Evolutionary conservation across 305 asterid species (phyloP).

Genomic region (Fraxinus platypoda): DNA sequence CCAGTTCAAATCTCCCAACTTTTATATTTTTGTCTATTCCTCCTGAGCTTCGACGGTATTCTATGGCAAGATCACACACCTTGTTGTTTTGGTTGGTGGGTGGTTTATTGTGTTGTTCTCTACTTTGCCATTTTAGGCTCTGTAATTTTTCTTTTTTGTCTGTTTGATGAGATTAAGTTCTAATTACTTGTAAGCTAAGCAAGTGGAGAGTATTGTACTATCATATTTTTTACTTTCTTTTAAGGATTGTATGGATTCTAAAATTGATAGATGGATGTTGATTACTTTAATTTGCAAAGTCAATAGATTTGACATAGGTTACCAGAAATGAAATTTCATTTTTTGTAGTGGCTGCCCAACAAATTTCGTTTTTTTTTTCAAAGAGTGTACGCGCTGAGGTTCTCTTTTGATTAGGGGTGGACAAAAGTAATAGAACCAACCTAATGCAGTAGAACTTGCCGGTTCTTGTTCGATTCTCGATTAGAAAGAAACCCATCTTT

Average conservation of each 20-base stretch:
- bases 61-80: background rate
- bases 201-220: background rate
- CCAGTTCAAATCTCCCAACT: constrained; percentile 45
- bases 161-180: background rate
- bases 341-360: too few species aligned
- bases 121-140: background rate
- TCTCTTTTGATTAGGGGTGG: too few species aligned
- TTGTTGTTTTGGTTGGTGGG: background rate
- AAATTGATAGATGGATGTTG: background rate
- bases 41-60: constrained; percentile 55
- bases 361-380: too few species aligned
- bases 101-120: background rate
- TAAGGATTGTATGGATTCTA: background rate
- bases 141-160: too few species aligned
- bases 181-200: background rate
- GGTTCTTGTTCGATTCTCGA: too few species aligned
- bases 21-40: constrained; percentile 40
- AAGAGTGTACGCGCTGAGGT: too few species aligned
- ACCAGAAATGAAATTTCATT: background rate
- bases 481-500: background rate
- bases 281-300: background rate
- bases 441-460: too few species aligned
- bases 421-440: too few species aligned
- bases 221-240: background rate
- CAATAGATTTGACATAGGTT: background rate